Base-by-base conservation (phyloP, 2,329 filamentous ascomycete species). In the Bipolaris zeicola region DNA sequence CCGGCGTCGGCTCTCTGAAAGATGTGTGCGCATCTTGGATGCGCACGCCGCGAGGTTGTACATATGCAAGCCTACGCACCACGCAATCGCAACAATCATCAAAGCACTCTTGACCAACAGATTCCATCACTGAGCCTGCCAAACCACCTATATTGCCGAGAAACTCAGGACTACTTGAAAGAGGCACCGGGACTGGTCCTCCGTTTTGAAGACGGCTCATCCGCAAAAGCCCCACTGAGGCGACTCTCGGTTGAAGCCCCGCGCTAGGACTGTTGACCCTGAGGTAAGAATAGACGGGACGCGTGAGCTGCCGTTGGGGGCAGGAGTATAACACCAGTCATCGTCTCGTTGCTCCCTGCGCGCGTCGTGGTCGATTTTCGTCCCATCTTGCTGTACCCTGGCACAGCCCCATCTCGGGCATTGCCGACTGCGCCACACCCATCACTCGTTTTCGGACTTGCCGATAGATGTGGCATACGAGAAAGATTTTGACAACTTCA, bases 361-460 rank as follows among this genome's bases (percentile, higher is more conserved):
- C 64, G 64, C 62, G 60, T 67, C 63, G 66, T 62, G 64, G 63
- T 65, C 59, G 55, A 65, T 65, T 67, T 60, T 64, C 61, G 42
- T 56, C 57, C 61, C 53, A 49, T 48, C 52, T 50, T 59, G 50
- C 63, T 52, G 62, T 57, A 69, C 48, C 67, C 65, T 65, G 65
- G 69, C 70, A 71, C 62, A 67, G 69, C 68, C 68, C 66, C 71
- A 66, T 63, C 55, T 66, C 62, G 64, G 62, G 63, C 68, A 62
- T 65, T 63, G 66, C 67, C 69, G 69, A 69, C 66, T 64, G 62
- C 65, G 64, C 66, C 64, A 70, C 63, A 66, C 50, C 61, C 58
- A 54, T 59, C 51, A 38, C 31, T 43, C 42, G 50, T 52, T 50
- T 59, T 71, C 69, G 70, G 69, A 61, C 64, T 62, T 65, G 52